Base-by-base conservation (phyloP, 2,329 filamentous ascomycete species). In the Trichoderma polysporum region DNA sequence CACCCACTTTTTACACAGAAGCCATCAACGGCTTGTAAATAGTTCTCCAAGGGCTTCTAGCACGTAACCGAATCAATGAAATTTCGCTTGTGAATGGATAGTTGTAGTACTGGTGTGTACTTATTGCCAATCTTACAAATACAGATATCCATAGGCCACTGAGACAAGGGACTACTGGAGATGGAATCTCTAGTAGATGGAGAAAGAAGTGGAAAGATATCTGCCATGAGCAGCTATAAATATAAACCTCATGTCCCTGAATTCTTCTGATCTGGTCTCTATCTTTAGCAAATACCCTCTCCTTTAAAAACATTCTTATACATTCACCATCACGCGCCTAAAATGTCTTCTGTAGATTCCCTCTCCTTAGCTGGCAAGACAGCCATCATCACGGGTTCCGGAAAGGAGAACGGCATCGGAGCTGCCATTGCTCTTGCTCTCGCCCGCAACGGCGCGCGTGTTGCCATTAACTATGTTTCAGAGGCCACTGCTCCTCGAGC, bases 301-400 rank as follows among this genome's bases (percentile, higher is more conserved):
- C 0, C 27, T 4, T 22, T 8, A 5, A 19, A 13, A 3, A 13
- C 7, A 35, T 9, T 15, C 22, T 2, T 4, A 4, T 45, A 4
- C 7, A 15, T n/a, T 25, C 31, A 4, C 2, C 19, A 15, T 25
- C 8, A 15, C 13, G 9, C 19, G 17, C 33, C 15, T 31, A 45
- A 25, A 45, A 63, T 63, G 60, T 33, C 47, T 12, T 41, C 10
- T 6, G 1, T n/a, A 19, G 60, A 63, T 17, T 54, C 60, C 49
- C 61, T 70, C n/a, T 79, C 77, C 8, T 76, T 82, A 17, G 69
- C 71, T 25, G 76, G 76, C 66, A 81, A 82, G 68, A 70, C 74
- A 0, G 80, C 79, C 70, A 77, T 82, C 52, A 70, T 82, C 56
- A 82, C 80, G 1, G 80, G 80, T 29, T 81, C 79, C n/a, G 78